Evolutionary conservation across 352 stramenopile species (phyloP).

Genomic region (Halophytophthora polymorphica): DNA sequence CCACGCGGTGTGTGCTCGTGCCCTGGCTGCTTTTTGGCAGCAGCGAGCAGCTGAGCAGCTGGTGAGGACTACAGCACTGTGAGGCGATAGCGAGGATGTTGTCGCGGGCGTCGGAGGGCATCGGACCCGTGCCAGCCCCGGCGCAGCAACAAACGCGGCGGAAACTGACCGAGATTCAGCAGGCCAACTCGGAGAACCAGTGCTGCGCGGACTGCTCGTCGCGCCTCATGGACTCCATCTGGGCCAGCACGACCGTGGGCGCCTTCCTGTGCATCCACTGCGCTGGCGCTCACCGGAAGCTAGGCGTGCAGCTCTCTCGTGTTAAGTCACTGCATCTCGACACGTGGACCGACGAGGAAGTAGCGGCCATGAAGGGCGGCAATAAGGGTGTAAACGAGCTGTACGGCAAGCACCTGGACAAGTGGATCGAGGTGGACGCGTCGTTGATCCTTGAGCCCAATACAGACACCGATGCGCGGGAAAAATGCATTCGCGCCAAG

Average conservation of each 20-base stretch:
- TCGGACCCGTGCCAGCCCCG: constrained; percentile 14
- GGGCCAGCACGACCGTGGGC: constrained; percentile 93
- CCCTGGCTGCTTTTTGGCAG: neutral
- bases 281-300: constrained; percentile 91
- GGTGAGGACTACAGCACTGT: neutral
- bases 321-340: constrained; percentile 83
- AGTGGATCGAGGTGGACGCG: constrained; percentile 46
- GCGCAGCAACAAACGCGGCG: constrained; percentile 38
- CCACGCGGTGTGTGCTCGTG: too few species aligned
- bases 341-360: constrained; percentile 70
- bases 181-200: constrained; percentile 57
- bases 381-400: constrained; percentile 65
- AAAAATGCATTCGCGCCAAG: constrained; percentile 64
- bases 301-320: constrained; percentile 93
- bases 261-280: constrained; percentile 96
- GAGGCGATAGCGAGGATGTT: constrained; percentile 35
- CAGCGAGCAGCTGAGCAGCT: too few species aligned
- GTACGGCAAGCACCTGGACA: constrained; percentile 55
- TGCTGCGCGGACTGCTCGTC: constrained; percentile 77
- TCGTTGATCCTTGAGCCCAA: constrained; percentile 37
- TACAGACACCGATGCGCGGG: constrained; percentile 35
- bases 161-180: constrained; percentile 65
- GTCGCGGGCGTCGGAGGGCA: constrained; percentile 22
- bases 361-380: constrained; percentile 63
- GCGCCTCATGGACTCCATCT: constrained; percentile 83